Conservation (phyloP, 148 eudicot species). For the Silene uniflora region DNA sequence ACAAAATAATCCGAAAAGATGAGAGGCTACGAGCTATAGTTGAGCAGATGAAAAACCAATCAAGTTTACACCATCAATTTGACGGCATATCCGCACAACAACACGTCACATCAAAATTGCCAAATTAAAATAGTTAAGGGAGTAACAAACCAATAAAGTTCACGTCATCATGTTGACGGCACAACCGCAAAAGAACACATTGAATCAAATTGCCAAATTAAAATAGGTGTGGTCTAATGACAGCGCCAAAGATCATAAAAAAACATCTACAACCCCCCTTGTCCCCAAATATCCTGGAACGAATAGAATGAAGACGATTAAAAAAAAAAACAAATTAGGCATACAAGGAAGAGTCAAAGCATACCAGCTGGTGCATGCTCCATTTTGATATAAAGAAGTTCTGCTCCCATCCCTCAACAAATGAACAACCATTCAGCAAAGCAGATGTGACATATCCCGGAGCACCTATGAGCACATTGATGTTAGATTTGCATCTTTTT, state of each 20-base stretch:
- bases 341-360: neutral
- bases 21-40: neutral
- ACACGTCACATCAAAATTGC: neutral
- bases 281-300: too few species aligned
- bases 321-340: neutral
- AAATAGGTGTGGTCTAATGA: neutral
- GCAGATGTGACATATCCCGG: constrained; percentile 93
- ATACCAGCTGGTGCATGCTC: constrained; percentile 99
- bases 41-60: neutral
- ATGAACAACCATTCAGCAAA: constrained; percentile 84
- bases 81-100: neutral
- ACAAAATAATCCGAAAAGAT: neutral
- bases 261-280: too few species aligned
- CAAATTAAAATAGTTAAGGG: neutral
- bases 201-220: neutral
- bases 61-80: neutral
- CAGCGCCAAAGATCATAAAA: constrained; percentile 1
- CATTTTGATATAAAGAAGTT: constrained; percentile 92
- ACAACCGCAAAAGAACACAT: neutral
- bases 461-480: constrained; percentile 58
- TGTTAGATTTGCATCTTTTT: constrained; percentile 1
- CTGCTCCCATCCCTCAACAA: constrained; percentile 98
- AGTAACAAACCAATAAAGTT: neutral
- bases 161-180: neutral
- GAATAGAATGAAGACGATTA: too few species aligned